Conservation (phyloP, 805 yeast species). For the Spathaspora hagerdaliae region DNA sequence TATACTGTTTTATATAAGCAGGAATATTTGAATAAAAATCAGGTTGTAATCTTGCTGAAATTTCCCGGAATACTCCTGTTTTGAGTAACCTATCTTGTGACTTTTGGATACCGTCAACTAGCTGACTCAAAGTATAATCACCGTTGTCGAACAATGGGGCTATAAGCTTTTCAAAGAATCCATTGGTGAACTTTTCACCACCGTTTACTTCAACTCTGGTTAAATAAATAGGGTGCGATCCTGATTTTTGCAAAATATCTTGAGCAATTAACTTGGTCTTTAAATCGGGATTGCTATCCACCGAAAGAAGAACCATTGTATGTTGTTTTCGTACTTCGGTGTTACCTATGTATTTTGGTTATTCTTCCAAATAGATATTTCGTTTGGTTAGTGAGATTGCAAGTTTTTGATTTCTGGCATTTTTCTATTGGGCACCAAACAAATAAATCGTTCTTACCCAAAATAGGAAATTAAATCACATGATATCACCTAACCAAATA, state of each 20-base stretch:
- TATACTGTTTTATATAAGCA: constrained; percentile 20
- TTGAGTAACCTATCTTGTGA: constrained; percentile 33
- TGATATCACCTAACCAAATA: neutral
- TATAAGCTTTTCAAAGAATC: constrained; percentile 44
- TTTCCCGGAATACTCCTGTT: constrained; percentile 44
- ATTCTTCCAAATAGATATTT: too few relatives aligned
- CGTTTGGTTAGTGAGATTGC: too few relatives aligned
- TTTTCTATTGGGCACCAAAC: too few relatives aligned
- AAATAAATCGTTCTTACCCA: too few relatives aligned
- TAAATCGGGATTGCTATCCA: constrained; percentile 11
- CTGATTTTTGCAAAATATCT: constrained; percentile 26
- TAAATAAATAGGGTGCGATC: constrained; percentile 32
- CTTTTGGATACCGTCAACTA: constrained; percentile 28
- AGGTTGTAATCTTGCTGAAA: constrained; percentile 37
- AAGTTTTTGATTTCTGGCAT: too few relatives aligned
- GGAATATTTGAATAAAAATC: constrained; percentile 31
- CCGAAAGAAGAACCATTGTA: neutral
- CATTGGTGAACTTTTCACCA: constrained; percentile 41
- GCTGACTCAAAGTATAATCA: constrained; percentile 41
- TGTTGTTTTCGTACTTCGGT: neutral
- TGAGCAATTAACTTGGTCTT: constrained; percentile 21
- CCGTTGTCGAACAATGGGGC: constrained; percentile 37
- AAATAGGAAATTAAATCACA: neutral
- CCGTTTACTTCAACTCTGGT: constrained; percentile 37
- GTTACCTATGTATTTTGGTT: too few relatives aligned